Percentiles rank a stretch among this genome's conserved stretches.
These are phyloP conservation scores for Seiridium unicorne DNA, from an alignment of 2,329 filamentous ascomycete species.

Conservation along the genomic window DNA sequence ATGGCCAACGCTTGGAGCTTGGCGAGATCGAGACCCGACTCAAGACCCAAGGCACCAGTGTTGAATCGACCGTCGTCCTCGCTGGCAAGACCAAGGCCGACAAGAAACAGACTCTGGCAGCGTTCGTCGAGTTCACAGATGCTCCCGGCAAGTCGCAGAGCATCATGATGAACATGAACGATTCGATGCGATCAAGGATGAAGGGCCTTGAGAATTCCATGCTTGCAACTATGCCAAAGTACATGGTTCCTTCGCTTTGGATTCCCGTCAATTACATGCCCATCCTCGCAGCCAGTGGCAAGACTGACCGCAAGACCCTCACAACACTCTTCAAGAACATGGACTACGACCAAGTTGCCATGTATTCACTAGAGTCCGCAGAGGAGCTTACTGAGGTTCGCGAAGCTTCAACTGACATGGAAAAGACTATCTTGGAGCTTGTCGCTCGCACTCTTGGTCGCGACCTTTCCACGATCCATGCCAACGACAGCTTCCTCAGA, in stretches of 20 bases:
- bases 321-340: background rate
- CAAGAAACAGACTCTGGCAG: background rate
- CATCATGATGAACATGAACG: constrained; percentile 1
- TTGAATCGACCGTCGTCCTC: constrained; percentile 6
- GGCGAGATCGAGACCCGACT: constrained; percentile 31
- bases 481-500: background rate
- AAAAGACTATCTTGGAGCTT: constrained; percentile 4
- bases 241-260: background rate
- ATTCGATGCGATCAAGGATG: background rate
- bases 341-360: background rate
- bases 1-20: constrained; percentile 41
- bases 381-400: background rate
- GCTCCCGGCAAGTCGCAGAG: background rate
- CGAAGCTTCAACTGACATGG: constrained; percentile 5
- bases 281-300: background rate
- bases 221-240: background rate
- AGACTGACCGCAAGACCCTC: constrained; percentile 2
- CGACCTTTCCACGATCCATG: background rate
- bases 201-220: background rate
- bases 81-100: constrained; percentile 6
- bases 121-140: background rate
- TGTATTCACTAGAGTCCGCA: background rate
- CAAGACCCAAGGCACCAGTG: background rate
- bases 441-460: background rate
- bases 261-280: background rate